A percentile compares a stretch with the other conserved stretches of the same genome.
These are phyloP conservation scores for Candida vaughaniae DNA, from an alignment of 805 yeast genomes.

Conservation along the genomic window DNA sequence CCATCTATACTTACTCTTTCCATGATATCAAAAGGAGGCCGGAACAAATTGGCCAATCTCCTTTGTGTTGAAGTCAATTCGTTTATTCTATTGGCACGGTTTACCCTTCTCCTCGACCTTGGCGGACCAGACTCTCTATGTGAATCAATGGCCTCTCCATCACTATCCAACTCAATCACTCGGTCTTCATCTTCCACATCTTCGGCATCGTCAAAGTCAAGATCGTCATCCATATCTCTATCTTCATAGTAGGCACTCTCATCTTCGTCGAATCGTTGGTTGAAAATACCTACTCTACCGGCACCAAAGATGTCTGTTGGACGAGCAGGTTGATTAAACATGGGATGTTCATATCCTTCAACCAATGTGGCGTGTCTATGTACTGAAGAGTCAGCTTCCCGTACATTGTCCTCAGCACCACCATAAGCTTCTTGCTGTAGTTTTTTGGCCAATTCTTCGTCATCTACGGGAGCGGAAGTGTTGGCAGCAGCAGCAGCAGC, in stretches of 20 bases:
- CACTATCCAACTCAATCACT: constrained; percentile 28
- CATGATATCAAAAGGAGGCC: constrained; percentile 93
- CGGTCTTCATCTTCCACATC: constrained; percentile 25
- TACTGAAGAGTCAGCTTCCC: constrained; percentile 72
- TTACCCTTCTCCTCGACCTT: constrained; percentile 25
- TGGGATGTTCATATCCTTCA: constrained; percentile 27
- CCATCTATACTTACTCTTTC: constrained; percentile 63
- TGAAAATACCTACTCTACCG: constrained; percentile 54
- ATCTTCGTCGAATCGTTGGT: constrained; percentile 50
- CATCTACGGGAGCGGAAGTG: constrained; percentile 19
- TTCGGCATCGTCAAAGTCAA: constrained; percentile 22
- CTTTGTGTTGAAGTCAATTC: constrained; percentile 54
- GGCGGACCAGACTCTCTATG: constrained; percentile 14
- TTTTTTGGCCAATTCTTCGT: constrained; percentile 58
- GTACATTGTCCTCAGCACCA: constrained; percentile 30
- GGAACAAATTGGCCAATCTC: constrained; percentile 75
- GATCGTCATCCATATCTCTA: constrained; percentile 21
- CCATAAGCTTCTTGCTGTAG: constrained; percentile 63
- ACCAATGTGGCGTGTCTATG: constrained; percentile 76
- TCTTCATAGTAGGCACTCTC: constrained; percentile 25
- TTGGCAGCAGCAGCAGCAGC: constrained; percentile 4
- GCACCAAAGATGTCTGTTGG: constrained; percentile 49
- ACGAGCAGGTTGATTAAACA: constrained; percentile 10
- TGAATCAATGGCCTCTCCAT: constrained; percentile 25
- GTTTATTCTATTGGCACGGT: constrained; percentile 22